phyloP scores from a whole-genome alignment of 768 basidiomycete species.

The Cubamyces sp. region DNA sequence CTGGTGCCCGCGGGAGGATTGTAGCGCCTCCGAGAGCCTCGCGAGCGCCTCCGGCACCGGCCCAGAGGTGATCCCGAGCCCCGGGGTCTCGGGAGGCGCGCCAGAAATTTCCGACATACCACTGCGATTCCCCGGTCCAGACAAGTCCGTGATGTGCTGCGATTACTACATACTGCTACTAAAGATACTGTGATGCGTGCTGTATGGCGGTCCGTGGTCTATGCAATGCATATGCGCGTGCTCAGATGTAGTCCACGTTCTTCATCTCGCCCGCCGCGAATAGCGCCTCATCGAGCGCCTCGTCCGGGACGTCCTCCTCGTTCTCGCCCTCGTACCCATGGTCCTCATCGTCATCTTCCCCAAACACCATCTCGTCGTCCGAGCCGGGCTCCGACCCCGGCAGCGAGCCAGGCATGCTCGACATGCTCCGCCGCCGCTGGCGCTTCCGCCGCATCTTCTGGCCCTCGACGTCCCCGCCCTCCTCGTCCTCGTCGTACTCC shows the following conservation, averaged over 20 bases:
- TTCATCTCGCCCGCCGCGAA: constrained; percentile 84
- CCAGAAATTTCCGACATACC: not conserved
- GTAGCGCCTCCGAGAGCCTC: no score
- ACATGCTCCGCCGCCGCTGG: constrained; percentile 63
- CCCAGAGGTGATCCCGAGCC: no score
- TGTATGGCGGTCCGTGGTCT: not conserved
- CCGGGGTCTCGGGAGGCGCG: no score
- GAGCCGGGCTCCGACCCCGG: constrained; percentile 40
- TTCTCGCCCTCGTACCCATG: constrained; percentile 46
- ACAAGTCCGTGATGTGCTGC: not conserved
- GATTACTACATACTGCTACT: not conserved
- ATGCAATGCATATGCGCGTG: constrained; percentile 38
- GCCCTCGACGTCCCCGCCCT: constrained; percentile 36
- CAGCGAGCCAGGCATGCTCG: constrained; percentile 87
- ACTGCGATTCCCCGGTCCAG: not conserved
- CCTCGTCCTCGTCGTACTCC: constrained; percentile 45
- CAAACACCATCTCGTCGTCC: constrained; percentile 59
- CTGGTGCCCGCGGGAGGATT: no score
- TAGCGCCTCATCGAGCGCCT: constrained; percentile 75
- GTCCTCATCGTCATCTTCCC: constrained; percentile 49
- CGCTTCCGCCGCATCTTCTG: constrained; percentile 47
- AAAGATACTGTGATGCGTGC: not conserved
- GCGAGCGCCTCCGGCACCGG: no score
- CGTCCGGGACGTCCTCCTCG: constrained; percentile 68
- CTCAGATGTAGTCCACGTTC: constrained; percentile 48